Percentiles rank a stretch among this genome's conserved stretches.
Conservation (phyloP, 176 grass and related monocot genomes). For the Phragmites australis region DNA sequence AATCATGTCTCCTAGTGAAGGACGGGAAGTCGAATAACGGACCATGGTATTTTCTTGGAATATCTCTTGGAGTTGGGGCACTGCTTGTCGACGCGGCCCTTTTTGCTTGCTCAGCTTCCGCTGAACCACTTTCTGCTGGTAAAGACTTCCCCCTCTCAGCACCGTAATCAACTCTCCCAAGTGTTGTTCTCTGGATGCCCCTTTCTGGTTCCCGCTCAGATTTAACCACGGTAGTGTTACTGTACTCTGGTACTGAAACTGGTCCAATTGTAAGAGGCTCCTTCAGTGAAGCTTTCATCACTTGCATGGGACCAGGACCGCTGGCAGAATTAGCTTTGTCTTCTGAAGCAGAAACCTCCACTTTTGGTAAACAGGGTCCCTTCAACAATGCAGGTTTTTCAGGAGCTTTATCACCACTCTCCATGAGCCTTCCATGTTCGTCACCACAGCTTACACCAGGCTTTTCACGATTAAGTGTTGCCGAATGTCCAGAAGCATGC, state of each 20-base stretch:
- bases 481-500: slow-evolving; percentile 37
- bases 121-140: slow-evolving; percentile 54
- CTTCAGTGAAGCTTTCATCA: slow-evolving; percentile 53
- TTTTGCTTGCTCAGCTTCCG: slow-evolving; percentile 70
- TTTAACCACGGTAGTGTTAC: slow-evolving; percentile 57
- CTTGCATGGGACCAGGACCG: slow-evolving; percentile 46
- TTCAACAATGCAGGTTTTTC: slow-evolving; percentile 50
- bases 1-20: slow-evolving; percentile 92
- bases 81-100: slow-evolving; percentile 59
- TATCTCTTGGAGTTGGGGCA: slow-evolving; percentile 54
- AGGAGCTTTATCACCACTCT: slow-evolving; percentile 51
- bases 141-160: slow-evolving; percentile 79
- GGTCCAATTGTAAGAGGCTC: slow-evolving; percentile 59
- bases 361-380: slow-evolving; percentile 57
- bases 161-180: slow-evolving; percentile 55
- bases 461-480: slow-evolving; percentile 35
- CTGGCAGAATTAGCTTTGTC: slow-evolving; percentile 52
- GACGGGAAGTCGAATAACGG: slow-evolving; percentile 95
- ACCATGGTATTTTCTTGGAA: slow-evolving; percentile 89
- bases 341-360: slow-evolving; percentile 59
- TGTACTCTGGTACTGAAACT: slow-evolving; percentile 54
- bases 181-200: slow-evolving; percentile 61
- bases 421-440: slow-evolving; percentile 52
- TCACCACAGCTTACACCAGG: slow-evolving; percentile 33
- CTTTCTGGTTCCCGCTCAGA: slow-evolving; percentile 84